These are phyloP conservation scores for Zoysia matrella DNA, from an alignment of 202 grass and related monocot genomes.

Conservation along the genomic window DNA sequence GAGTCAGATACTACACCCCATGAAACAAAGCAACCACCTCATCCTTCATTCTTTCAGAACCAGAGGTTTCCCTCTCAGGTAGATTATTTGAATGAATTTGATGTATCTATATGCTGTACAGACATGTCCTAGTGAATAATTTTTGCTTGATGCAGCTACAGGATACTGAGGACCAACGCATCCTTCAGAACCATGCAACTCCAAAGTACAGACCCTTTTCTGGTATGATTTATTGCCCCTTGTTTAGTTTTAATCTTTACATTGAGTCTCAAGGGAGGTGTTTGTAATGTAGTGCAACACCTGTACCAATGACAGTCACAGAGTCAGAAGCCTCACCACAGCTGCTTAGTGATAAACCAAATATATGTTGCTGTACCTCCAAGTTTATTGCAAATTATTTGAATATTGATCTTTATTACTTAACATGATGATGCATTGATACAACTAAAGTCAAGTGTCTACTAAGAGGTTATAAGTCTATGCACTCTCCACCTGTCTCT, in stretches of 20 bases:
- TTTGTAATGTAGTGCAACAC: constrained; percentile 4
- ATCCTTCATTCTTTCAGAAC: constrained; percentile 65
- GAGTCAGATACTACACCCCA: constrained; percentile 53
- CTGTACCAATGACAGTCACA: neutral
- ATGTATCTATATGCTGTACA: neutral
- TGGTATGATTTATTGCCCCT: constrained; percentile 56
- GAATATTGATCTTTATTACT: neutral
- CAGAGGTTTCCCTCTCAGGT: constrained; percentile 80
- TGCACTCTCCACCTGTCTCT: neutral
- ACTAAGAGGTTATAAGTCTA: neutral
- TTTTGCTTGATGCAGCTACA: constrained; percentile 58
- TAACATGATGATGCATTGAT: neutral
- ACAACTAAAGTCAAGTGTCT: too few relatives aligned
- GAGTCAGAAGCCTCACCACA: neutral
- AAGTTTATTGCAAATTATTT: constrained; percentile 6
- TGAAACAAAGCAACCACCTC: constrained; percentile 56
- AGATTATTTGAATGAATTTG: constrained; percentile 35
- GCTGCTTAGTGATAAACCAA: neutral
- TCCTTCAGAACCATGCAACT: constrained; percentile 60
- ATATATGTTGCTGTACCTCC: neutral
- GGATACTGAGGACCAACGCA: constrained; percentile 54
- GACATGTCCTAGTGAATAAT: constrained; percentile 16
- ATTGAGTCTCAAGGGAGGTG: constrained; percentile 25
- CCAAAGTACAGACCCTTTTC: constrained; percentile 67
- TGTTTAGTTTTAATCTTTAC: constrained; percentile 39